These are phyloP conservation scores for Phalaenopsis equestris DNA, from an alignment of 106 monocot species.

Conservation along the genomic window DNA sequence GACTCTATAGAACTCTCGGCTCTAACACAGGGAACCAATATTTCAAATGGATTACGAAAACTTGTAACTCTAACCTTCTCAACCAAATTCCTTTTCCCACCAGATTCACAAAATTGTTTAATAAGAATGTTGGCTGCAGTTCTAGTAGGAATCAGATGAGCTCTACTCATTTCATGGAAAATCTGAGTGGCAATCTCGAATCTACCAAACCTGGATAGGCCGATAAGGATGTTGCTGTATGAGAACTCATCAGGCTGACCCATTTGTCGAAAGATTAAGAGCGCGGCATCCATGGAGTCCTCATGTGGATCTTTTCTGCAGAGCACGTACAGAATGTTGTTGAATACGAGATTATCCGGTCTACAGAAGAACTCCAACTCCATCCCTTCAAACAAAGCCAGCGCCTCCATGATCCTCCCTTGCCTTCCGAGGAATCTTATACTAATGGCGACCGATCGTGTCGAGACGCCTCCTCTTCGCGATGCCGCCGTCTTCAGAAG, in stretches of 20 bases:
- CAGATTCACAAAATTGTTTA: conserved; percentile 12
- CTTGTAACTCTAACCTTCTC: conserved; percentile 27
- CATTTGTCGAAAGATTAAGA: conserved; percentile 21
- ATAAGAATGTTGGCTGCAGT: conserved; percentile 25
- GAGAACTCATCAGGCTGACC: conserved; percentile 22
- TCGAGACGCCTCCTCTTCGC: conserved; percentile 13
- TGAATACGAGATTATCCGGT: conserved; percentile 34
- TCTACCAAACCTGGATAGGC: conserved; percentile 26
- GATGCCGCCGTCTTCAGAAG: conserved; percentile 20
- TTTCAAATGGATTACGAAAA: conserved; percentile 27
- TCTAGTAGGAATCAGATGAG: conserved; percentile 27
- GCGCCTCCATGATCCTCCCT: conserved; percentile 26
- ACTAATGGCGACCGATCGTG: conserved; percentile 16
- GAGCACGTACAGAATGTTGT: conserved; percentile 35
- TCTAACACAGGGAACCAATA: conserved; percentile 24
- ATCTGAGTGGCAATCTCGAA: conserved; percentile 22
- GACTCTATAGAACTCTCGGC: conserved; percentile 11
- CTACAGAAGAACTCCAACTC: conserved; percentile 18
- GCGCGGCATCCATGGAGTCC: conserved; percentile 18
- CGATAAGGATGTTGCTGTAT: conserved; percentile 27
- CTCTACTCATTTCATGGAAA: conserved; percentile 22
- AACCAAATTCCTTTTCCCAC: not conserved
- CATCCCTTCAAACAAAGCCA: conserved; percentile 25
- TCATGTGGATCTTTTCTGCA: conserved; percentile 16
- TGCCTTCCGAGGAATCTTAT: conserved; percentile 31